Evolutionary conservation across 495 filamentous ascomycete species (phyloP).

Genomic region (Apodospora peruviana): DNA sequence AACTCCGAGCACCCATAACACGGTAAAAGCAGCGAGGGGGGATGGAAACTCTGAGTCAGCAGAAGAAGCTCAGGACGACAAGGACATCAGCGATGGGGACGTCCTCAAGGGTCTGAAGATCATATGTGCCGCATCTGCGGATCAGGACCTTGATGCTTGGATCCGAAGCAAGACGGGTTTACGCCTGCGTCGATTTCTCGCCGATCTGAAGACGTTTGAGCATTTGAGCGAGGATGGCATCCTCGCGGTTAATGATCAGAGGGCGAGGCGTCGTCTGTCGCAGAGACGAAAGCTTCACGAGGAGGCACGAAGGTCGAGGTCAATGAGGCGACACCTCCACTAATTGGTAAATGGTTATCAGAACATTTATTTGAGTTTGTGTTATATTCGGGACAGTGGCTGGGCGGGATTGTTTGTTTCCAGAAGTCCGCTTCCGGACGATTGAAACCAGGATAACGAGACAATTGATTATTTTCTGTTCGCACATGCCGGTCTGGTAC

Average conservation of each 20-base stretch:
- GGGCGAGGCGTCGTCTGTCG: conserved; percentile 5
- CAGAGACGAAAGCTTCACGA: conserved; percentile 3
- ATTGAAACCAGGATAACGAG: too few species aligned
- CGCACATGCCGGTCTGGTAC: too few species aligned
- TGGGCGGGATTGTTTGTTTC: too few species aligned
- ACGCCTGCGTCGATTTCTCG: conserved; percentile 40
- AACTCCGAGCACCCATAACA: background rate
- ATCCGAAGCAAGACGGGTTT: conserved; percentile 40
- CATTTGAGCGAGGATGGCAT: conserved; percentile 19
- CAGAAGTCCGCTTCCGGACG: too few species aligned
- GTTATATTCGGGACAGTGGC: too few species aligned
- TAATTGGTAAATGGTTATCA: too few species aligned
- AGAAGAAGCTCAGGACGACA: conserved; percentile 20
- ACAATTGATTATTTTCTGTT: too few species aligned
- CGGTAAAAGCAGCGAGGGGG: background rate
- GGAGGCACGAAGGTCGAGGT: too few species aligned
- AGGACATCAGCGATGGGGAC: conserved; percentile 32
- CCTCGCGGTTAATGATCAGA: conserved; percentile 1
- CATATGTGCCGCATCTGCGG: conserved; percentile 41
- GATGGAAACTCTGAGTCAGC: background rate
- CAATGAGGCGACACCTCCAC: too few species aligned
- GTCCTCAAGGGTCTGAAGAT: conserved; percentile 45
- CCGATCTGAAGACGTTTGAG: conserved; percentile 42
- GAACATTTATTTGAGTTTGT: too few species aligned
- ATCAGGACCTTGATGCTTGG: conserved; percentile 38